phyloP scores from a whole-genome alignment of 2,329 filamentous ascomycete species.

The Zasmidium angulare region DNA sequence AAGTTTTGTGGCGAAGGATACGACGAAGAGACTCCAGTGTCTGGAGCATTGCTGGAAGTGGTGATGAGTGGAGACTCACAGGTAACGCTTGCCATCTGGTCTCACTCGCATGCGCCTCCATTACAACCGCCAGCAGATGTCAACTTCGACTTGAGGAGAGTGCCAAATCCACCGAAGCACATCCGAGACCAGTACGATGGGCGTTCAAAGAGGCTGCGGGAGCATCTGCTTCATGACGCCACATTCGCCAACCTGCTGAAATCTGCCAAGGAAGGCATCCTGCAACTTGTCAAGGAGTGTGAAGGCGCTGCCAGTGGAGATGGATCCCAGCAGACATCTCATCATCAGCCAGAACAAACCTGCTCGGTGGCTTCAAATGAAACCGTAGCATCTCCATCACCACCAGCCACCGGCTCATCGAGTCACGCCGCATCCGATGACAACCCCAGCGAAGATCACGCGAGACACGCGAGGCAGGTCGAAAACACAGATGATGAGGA shows the following conservation, averaged over 20 bases:
- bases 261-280: not conserved
- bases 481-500: not conserved
- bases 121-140: slow-evolving; percentile 9
- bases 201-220: slow-evolving; percentile 12
- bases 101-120: slow-evolving; percentile 17
- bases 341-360: not conserved
- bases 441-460: not conserved
- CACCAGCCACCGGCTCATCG: not conserved
- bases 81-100: slow-evolving; percentile 3
- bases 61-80: not conserved
- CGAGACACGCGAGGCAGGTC: not conserved
- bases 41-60: not conserved
- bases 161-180: slow-evolving; percentile 16
- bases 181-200: slow-evolving; percentile 17
- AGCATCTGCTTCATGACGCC: slow-evolving; percentile 14
- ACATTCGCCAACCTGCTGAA: slow-evolving; percentile 9
- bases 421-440: not conserved
- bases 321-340: not conserved
- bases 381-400: not conserved
- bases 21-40: not conserved
- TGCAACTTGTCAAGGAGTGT: not conserved
- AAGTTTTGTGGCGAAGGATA: not conserved
- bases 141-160: slow-evolving; percentile 13
- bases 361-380: not conserved
- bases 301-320: not conserved